phyloP scores from a whole-genome alignment of 2,329 filamentous ascomycete species.

The Fusarium aywerte region DNA sequence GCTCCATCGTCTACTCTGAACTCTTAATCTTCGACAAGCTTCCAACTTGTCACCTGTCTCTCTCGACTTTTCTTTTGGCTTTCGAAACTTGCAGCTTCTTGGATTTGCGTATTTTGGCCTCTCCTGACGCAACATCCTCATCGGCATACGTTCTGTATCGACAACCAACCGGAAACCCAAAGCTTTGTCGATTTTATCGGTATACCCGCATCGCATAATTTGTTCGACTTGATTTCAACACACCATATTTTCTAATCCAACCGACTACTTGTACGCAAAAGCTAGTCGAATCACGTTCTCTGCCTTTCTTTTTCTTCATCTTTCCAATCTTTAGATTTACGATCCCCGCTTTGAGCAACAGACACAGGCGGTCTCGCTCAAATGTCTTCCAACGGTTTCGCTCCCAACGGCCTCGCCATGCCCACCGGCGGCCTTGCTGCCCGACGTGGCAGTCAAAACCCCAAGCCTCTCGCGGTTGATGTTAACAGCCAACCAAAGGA shows the following conservation, averaged over 20 bases:
- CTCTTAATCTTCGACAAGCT: slow-evolving; percentile 40
- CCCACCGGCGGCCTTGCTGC: slow-evolving; percentile 85
- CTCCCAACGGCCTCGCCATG: slow-evolving; percentile 76
- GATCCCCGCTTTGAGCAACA: slow-evolving; percentile 64
- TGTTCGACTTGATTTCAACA: slow-evolving; percentile 32
- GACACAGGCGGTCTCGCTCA: slow-evolving; percentile 99
- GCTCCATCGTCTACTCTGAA: slow-evolving; percentile 34
- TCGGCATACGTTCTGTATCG: slow-evolving; percentile 34
- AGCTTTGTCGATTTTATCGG: slow-evolving; percentile 38
- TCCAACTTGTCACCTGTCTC: slow-evolving; percentile 32
- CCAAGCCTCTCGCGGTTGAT: slow-evolving; percentile 89
- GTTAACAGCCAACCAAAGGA: slow-evolving; percentile 75
- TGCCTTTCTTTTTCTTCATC: slow-evolving; percentile 28
- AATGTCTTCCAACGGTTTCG: slow-evolving; percentile 91
- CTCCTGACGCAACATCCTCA: slow-evolving; percentile 26
- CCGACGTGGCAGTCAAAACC: slow-evolving; percentile 82
- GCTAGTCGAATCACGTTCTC: slow-evolving; percentile 37
- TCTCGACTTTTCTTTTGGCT: slow-evolving; percentile 28
- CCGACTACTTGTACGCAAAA: slow-evolving; percentile 31
- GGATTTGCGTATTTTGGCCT: slow-evolving; percentile 42
- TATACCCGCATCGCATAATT: slow-evolving; percentile 45
- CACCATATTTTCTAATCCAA: slow-evolving; percentile 41
- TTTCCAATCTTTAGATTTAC: slow-evolving; percentile 26
- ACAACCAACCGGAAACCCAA: slow-evolving; percentile 28
- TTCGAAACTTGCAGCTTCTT: slow-evolving; percentile 40